Percentiles rank a stretch among this genome's conserved stretches.
phyloP scores from a whole-genome alignment of 2,329 filamentous ascomycete genomes.

The Graphiopsis chlorocephala region DNA sequence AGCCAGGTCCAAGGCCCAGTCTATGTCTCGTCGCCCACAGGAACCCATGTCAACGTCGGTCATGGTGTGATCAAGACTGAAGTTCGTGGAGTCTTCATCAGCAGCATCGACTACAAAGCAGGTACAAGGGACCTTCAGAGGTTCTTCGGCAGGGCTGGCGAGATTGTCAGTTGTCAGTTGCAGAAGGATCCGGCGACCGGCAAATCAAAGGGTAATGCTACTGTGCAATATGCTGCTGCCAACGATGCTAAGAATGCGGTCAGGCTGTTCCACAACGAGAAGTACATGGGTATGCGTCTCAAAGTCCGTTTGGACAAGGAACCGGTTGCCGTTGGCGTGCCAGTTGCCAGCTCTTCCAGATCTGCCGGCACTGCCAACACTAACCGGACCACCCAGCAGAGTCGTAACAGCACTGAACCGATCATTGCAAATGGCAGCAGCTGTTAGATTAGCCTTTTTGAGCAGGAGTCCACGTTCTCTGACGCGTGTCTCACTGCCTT shows the following conservation, averaged over 20 bases:
- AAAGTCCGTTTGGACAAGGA: conserved; percentile 29
- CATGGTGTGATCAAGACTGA: conserved; percentile 27
- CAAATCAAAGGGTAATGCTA: conserved; percentile 30
- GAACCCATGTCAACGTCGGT: conserved; percentile 27
- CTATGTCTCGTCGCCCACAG: conserved; percentile 23
- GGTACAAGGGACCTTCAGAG: conserved; percentile 25
- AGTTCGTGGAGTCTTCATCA: conserved; percentile 31
- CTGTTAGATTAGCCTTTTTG: not conserved
- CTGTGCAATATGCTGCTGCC: conserved; percentile 27
- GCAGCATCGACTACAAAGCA: conserved; percentile 29
- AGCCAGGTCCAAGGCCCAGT: conserved; percentile 1
- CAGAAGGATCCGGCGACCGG: conserved; percentile 24
- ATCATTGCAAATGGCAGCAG: conserved; percentile 26
- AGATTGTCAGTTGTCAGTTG: conserved; percentile 24
- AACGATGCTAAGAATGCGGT: conserved; percentile 28
- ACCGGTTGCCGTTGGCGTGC: conserved; percentile 20
- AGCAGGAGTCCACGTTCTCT: not conserved
- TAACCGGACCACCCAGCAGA: not conserved
- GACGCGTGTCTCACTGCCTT: not conserved
- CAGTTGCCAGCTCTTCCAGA: not conserved
- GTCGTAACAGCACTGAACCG: conserved; percentile 15
- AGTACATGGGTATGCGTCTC: conserved; percentile 27
- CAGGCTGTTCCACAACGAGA: conserved; percentile 23
- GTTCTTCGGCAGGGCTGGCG: conserved; percentile 28
- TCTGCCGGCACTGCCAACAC: not conserved